A percentile compares a stretch with the other conserved stretches of the same genome.
Evolutionary conservation across 2,329 filamentous ascomycete species (phyloP).

Genomic region (Diaporthe capsici): DNA sequence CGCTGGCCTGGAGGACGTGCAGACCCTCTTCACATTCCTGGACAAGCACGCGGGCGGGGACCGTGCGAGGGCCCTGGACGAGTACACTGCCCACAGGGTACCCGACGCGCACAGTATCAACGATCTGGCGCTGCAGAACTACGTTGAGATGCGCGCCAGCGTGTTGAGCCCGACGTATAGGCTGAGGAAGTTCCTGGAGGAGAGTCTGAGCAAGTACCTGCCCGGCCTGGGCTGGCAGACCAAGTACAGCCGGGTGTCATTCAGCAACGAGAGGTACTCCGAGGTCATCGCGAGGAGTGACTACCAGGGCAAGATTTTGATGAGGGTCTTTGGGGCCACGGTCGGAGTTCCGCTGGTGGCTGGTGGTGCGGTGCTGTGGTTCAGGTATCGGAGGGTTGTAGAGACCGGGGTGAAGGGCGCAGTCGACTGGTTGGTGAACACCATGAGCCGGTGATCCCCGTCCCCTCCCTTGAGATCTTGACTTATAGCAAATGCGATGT

Average conservation of each 20-base stretch:
- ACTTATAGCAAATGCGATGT: neutral
- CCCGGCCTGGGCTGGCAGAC: slow-evolving; percentile 90
- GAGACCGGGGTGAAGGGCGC: slow-evolving; percentile 25
- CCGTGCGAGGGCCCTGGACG: slow-evolving; percentile 77
- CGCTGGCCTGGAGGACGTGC: slow-evolving; percentile 93
- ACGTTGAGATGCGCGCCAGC: slow-evolving; percentile 91
- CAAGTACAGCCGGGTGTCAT: slow-evolving; percentile 92
- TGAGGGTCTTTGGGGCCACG: slow-evolving; percentile 57
- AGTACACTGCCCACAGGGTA: slow-evolving; percentile 82
- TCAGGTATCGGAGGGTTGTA: slow-evolving; percentile 30
- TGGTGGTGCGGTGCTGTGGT: slow-evolving; percentile 40
- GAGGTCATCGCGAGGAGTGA: slow-evolving; percentile 81
- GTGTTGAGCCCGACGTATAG: slow-evolving; percentile 85
- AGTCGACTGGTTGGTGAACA: slow-evolving; percentile 14
- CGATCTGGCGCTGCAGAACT: slow-evolving; percentile 91
- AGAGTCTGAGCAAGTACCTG: slow-evolving; percentile 81
- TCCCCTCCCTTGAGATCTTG: no score
- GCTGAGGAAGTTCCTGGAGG: slow-evolving; percentile 88
- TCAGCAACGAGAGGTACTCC: slow-evolving; percentile 92
- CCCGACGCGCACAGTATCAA: slow-evolving; percentile 92
- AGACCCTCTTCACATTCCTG: slow-evolving; percentile 85
- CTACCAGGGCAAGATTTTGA: slow-evolving; percentile 75
- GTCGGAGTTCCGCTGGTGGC: slow-evolving; percentile 46
- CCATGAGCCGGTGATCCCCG: slow-evolving; percentile 12
- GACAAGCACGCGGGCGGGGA: slow-evolving; percentile 73